Evolutionary conservation across 768 basidiomycete species (phyloP).

Genomic region (Lactifluus subvellereus): DNA sequence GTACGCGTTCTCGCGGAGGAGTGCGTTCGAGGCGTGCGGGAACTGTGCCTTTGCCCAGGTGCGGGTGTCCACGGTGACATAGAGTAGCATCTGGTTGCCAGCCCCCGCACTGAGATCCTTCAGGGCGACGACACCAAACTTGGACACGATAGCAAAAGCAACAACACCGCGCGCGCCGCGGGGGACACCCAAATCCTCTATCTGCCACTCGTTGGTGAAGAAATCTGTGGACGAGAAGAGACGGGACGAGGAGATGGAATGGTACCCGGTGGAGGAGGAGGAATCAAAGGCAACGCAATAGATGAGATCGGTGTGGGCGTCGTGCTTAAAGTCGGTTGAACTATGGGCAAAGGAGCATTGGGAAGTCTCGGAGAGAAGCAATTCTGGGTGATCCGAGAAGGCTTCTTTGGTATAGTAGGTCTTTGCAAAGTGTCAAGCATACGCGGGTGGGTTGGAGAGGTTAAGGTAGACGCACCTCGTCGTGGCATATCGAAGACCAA

Average conservation of each 20-base stretch:
- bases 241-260: constrained; percentile 53
- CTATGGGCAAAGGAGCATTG: constrained; percentile 89
- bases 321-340: constrained; percentile 73
- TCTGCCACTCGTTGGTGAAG: constrained; percentile 55
- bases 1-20: constrained; percentile 86
- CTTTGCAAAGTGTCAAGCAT: constrained; percentile 35
- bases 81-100: constrained; percentile 73
- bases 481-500: constrained; percentile 58
- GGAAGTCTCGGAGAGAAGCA: constrained; percentile 64
- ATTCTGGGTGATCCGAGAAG: constrained; percentile 55
- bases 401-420: constrained; percentile 87
- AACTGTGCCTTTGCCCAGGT: constrained; percentile 88
- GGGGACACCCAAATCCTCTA: constrained; percentile 83
- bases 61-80: constrained; percentile 77
- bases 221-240: constrained; percentile 85
- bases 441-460: neutral
- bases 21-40: constrained; percentile 79
- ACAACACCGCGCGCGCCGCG: constrained; percentile 85
- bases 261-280: constrained; percentile 37
- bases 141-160: constrained; percentile 88
- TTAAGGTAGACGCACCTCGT: constrained; percentile 48
- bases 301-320: constrained; percentile 67
- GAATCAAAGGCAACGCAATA: constrained; percentile 89
- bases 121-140: constrained; percentile 88
- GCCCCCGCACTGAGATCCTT: constrained; percentile 54